Conservation (phyloP, 352 stramenopile species). For the Phytopythium cucurbitacearum region DNA sequence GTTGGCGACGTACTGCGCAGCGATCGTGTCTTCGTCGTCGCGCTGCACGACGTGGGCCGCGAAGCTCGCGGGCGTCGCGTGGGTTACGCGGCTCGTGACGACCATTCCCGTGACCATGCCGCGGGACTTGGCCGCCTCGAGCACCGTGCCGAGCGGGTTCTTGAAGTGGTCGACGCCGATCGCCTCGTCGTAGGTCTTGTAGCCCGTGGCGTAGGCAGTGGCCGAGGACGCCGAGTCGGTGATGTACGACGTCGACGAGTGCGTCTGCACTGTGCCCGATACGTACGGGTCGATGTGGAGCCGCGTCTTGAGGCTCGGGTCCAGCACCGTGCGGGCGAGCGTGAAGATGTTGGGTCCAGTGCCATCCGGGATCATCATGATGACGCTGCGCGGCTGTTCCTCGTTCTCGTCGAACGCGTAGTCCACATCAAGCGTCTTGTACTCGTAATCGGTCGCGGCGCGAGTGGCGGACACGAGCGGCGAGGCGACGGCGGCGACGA, state of each 20-base stretch:
- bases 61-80: slow-evolving; percentile 55
- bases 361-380: slow-evolving; percentile 75
- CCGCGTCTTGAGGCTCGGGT: slow-evolving; percentile 44
- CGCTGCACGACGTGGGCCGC: slow-evolving; percentile 48
- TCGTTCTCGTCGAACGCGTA: slow-evolving; percentile 51
- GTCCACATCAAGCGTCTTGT: slow-evolving; percentile 61
- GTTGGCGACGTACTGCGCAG: slow-evolving; percentile 57
- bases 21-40: slow-evolving; percentile 51
- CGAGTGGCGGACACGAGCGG: slow-evolving; percentile 10
- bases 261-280: slow-evolving; percentile 52
- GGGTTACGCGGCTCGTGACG: slow-evolving; percentile 58
- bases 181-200: slow-evolving; percentile 60
- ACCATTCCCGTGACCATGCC: slow-evolving; percentile 69
- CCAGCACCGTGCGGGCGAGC: slow-evolving; percentile 46
- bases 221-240: slow-evolving; percentile 54
- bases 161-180: slow-evolving; percentile 57
- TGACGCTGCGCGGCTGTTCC: slow-evolving; percentile 38
- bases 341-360: slow-evolving; percentile 64
- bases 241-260: slow-evolving; percentile 65
- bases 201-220: slow-evolving; percentile 53
- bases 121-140: slow-evolving; percentile 55
- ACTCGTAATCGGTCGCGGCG: slow-evolving; percentile 36
- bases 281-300: slow-evolving; percentile 58
- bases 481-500: slow-evolving; percentile 16
- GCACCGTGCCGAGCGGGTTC: slow-evolving; percentile 52